Percentiles rank a stretch among this genome's conserved stretches.
These are phyloP conservation scores for Knoxia roxburghii DNA, from an alignment of 257 asterid species.

Conservation along the genomic window DNA sequence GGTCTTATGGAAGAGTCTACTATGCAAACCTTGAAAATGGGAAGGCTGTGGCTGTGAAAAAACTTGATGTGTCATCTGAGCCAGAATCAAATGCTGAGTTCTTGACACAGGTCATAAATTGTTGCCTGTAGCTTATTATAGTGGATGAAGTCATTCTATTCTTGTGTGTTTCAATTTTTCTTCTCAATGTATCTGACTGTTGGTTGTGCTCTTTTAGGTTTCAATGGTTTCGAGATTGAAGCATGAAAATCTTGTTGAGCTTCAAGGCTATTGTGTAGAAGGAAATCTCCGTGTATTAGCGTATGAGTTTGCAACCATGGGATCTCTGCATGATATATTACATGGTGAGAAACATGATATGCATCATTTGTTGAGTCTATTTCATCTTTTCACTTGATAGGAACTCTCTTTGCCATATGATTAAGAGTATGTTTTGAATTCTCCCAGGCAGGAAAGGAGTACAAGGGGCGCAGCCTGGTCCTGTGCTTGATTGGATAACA, in stretches of 20 bases:
- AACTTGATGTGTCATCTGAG: constrained; percentile 90
- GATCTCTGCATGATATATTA: constrained; percentile 91
- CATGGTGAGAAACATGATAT: constrained; percentile 60
- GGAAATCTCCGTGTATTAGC: constrained; percentile 90
- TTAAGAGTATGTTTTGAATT: constrained; percentile 2
- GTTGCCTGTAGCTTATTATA: not conserved
- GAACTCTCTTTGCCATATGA: not conserved
- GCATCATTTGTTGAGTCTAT: not conserved
- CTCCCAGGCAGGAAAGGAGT: constrained; percentile 91
- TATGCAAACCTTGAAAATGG: constrained; percentile 59
- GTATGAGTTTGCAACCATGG: constrained; percentile 97
- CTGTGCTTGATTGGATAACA: constrained; percentile 95
- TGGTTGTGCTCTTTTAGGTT: constrained; percentile 42
- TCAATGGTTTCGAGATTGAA: constrained; percentile 90
- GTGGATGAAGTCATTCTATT: constrained; percentile 6
- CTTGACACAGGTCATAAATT: constrained; percentile 63
- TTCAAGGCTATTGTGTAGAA: constrained; percentile 90
- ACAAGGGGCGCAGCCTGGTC: constrained; percentile 99
- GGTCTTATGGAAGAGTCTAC: constrained; percentile 91
- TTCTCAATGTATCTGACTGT: constrained; percentile 16
- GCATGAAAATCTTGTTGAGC: constrained; percentile 85
- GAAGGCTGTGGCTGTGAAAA: constrained; percentile 86
- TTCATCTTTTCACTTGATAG: not conserved
- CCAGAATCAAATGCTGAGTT: constrained; percentile 83
- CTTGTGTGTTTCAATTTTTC: constrained; percentile 5